A percentile compares a stretch with the other conserved stretches of the same genome.
These are phyloP conservation scores for Eimeria maxima DNA, from an alignment of 169 alveolate species.

Conservation along the genomic window DNA sequence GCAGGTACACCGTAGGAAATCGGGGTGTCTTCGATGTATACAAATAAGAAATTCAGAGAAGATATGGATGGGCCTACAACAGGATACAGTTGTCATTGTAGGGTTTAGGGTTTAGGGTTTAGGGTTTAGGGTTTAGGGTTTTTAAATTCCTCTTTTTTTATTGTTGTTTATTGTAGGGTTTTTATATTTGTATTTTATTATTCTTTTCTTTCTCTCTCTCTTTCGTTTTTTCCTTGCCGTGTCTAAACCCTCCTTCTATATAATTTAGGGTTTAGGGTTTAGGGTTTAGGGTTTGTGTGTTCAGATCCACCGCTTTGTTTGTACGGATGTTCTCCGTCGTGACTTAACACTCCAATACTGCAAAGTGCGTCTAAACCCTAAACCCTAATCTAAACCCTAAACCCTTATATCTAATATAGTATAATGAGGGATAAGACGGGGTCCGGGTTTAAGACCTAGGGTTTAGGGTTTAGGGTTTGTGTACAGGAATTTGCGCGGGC, in stretches of 20 bases:
- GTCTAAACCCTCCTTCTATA: not conserved
- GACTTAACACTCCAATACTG: slow-evolving; percentile 11
- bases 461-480: slow-evolving; percentile 18
- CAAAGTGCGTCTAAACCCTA: slow-evolving; percentile 26
- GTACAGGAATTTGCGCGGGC: not conserved
- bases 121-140: slow-evolving; percentile 31
- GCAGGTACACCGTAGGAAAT: not conserved
- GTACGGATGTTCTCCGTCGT: slow-evolving; percentile 11
- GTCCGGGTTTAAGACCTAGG: slow-evolving; percentile 26
- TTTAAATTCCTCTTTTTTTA: too few relatives aligned
- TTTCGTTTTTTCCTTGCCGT: not conserved
- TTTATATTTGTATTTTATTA: too few relatives aligned
- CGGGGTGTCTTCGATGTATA: not conserved
- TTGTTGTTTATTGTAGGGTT: too few relatives aligned
- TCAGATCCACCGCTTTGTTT: slow-evolving; percentile 51
- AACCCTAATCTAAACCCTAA: slow-evolving; percentile 37
- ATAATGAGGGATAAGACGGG: too few relatives aligned
- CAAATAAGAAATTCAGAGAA: not conserved
- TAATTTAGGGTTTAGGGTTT: slow-evolving; percentile 38
- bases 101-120: slow-evolving; percentile 32
- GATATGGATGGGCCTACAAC: not conserved
- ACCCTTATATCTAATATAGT: not conserved
- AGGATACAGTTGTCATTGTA: not conserved
- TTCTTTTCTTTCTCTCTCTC: too few relatives aligned
- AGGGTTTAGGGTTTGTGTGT: slow-evolving; percentile 37